Evolutionary conservation across 2,329 filamentous ascomycete species (phyloP).

Genomic region (Eurotiales sp.): DNA sequence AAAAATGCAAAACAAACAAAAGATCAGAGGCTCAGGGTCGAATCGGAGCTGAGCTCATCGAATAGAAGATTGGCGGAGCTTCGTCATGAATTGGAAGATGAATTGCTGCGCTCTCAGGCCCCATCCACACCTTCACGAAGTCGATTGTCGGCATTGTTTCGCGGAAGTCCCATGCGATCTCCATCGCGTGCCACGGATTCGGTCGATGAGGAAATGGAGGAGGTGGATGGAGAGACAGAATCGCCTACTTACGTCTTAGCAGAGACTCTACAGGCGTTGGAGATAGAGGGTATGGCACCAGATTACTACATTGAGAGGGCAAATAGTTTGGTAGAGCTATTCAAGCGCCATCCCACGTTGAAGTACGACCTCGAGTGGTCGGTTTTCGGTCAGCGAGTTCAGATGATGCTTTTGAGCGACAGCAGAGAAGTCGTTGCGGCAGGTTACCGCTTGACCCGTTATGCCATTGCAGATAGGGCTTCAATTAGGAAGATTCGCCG

Average conservation of each 20-base stretch:
- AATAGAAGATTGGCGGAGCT: slow-evolving; percentile 66
- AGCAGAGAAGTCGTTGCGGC: slow-evolving; percentile 93
- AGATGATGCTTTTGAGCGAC: slow-evolving; percentile 92
- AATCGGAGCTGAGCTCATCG: slow-evolving; percentile 85
- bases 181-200: slow-evolving; percentile 41
- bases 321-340: slow-evolving; percentile 92
- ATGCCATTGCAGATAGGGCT: slow-evolving; percentile 86
- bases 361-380: slow-evolving; percentile 98
- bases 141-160: slow-evolving; percentile 57
- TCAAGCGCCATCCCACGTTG: slow-evolving; percentile 84
- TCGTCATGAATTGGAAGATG: slow-evolving; percentile 56
- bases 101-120: slow-evolving; percentile 57
- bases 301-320: slow-evolving; percentile 94
- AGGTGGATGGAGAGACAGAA: slow-evolving; percentile 67
- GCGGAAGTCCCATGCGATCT: slow-evolving; percentile 52
- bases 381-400: slow-evolving; percentile 87
- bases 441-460: slow-evolving; percentile 87
- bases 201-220: slow-evolving; percentile 42
- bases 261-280: slow-evolving; percentile 85
- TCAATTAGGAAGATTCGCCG: slow-evolving; percentile 84
- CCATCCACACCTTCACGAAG: slow-evolving; percentile 49
- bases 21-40: slow-evolving; percentile 72
- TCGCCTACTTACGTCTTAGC: slow-evolving; percentile 88
- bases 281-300: slow-evolving; percentile 79
- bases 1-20: slow-evolving; percentile 96